Base-by-base conservation (phyloP, 2,329 filamentous ascomycete genomes). In the Tympanopsis confertula region DNA sequence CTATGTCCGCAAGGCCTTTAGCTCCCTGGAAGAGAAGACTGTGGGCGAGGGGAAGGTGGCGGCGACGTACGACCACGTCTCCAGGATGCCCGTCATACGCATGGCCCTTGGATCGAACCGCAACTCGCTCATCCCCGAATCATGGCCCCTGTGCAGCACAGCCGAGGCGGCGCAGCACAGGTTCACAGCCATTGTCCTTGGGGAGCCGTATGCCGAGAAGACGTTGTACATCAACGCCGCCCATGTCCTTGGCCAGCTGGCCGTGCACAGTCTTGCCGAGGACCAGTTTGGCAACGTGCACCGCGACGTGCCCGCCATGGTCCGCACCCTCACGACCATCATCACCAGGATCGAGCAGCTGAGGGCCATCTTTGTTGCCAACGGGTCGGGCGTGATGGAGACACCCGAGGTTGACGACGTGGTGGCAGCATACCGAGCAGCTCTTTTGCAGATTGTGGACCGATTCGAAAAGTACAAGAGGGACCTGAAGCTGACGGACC, bases 251-350 rank as follows among this genome's bases (percentile, higher is more conserved):
- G 76, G 74, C 12, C 68, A 71, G 37, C 67, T 96, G 20, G 74
- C 84, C 1, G 71, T 86, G 4, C 72, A 73, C 44, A 89, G 83
- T 56, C 60, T 95, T 38, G 64, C 66, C 3, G 88, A 96, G 56
- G 89, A 96, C 54, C 71, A 71, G 35, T 91, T 78, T 51, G 89
- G 89, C 13, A 83, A 85, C 47, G 89, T 93, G 14, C 82, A 93
- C 45, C 69, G 78, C 32, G 84, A 91, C 45, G 76, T 96, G 2
- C 75, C 83, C 1, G 62, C 61, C 36, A 79, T 94, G 40, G 74
- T 95, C 37, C 74, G 81, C 35, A 75, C 77, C 1, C 74, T 93
- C 42, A 88, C 85, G 1, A 48, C 56, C 0, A 77, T 82, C 1
- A 77, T 87, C 39, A 69, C 64, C 38, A 76, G 76, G 45, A 62